Evolutionary conservation across 106 monocot genomes (phyloP), one percentile per base, ranked within the genome.

Genomic region (Allium fistulosum): DNA sequence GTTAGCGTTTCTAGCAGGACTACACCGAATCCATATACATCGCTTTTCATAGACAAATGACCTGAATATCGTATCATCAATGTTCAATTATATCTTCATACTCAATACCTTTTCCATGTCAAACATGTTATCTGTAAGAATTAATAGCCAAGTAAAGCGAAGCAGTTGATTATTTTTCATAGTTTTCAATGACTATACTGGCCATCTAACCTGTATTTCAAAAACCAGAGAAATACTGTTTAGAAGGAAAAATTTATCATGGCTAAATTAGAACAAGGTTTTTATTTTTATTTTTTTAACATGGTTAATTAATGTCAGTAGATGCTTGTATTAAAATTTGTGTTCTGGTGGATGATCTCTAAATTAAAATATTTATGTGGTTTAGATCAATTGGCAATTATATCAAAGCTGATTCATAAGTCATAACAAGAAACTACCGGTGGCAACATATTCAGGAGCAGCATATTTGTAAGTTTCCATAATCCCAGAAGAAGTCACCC

Each of bases 1-100:
- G 91, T 64, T 12, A 91, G 69, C 50, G 87, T 69, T 49, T 91
- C 91, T 13, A 91, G 84, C 65, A 91, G 69, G 49, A 91, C 84
- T 37, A 91, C 87, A 11, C 91, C 91, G 60, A 91, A 91, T 7
- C 91, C 91, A 48, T 91, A 91, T 6, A 91, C 91, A 45, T 91
- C 91, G 58, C 87, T 91, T 77, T 80, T 87, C 66, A 87, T 84
- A 47, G 84, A 87, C 7, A 91, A 68, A 71, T 82, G 87, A 7
- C 92, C 92, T 90, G 72, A 49, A n/a, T 64, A 7, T 57, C 51
- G 26, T 10, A 61, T 55, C 37, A 55, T 55, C 53, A 55, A 55
- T 5, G 53, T 55, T 55, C 5, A 5, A 37, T 37, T 37, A 1
- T 37, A 37, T 37, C 37, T 1, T 37, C 5, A 37, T 5, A 37